These are phyloP conservation scores for Lathyrus sativus DNA, from an alignment of 306 rosid genomes.

Conservation along the genomic window DNA sequence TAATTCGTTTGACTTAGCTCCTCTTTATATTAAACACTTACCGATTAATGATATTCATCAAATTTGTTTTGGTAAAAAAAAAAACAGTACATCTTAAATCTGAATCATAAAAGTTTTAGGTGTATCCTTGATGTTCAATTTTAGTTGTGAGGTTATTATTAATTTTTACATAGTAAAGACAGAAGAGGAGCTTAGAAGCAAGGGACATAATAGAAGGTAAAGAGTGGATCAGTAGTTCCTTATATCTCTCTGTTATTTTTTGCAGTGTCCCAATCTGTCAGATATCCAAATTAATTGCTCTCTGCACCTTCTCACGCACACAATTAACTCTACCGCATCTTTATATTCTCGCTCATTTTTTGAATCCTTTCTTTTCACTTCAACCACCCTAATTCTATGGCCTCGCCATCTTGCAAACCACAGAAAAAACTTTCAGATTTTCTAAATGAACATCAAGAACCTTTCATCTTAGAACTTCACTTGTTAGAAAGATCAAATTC, in stretches of 20 bases:
- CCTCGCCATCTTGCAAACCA: slow-evolving; percentile 50
- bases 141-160: no score
- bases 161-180: no score
- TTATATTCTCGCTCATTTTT: slow-evolving; percentile 28
- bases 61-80: no score
- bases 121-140: no score
- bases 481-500: slow-evolving; percentile 61
- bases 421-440: slow-evolving; percentile 64
- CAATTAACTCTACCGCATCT: slow-evolving; percentile 31
- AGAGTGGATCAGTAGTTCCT: slow-evolving; percentile 17
- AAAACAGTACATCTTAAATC: no score
- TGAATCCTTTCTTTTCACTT: slow-evolving; percentile 2
- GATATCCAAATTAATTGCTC: slow-evolving; percentile 41
- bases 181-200: neutral
- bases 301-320: slow-evolving; percentile 40
- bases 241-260: neutral
- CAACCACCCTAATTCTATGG: slow-evolving; percentile 45
- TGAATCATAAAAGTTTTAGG: no score
- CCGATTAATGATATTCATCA: no score
- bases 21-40: no score
- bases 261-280: slow-evolving; percentile 44
- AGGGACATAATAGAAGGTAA: slow-evolving; percentile 12
- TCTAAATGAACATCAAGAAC: slow-evolving; percentile 76
- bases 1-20: no score
- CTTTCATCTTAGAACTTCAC: slow-evolving; percentile 66